Base-by-base conservation (phyloP, 352 stramenopile genomes). In the Globisporangium parvum region DNA sequence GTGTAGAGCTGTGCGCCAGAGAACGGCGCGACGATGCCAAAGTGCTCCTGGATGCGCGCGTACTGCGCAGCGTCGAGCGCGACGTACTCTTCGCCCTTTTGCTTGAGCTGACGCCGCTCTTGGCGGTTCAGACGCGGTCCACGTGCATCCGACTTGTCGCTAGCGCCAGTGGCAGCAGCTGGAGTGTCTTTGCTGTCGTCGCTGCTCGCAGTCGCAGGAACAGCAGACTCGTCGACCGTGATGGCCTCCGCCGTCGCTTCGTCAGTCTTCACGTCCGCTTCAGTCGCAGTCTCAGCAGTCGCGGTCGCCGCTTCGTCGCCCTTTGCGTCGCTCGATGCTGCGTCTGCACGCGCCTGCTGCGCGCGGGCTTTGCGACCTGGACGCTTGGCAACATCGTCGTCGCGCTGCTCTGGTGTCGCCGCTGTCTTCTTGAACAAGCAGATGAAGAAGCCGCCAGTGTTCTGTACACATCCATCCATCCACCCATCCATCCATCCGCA, bases 371-470 rank as follows among this genome's bases (percentile, higher is more conserved):
- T 62, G 40, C 57, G 57, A 44, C 57, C 57, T 9, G 26, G 41
- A 20, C 57, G 53, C 47, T 68, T 68, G 31, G 31, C 40, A 11
- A 23, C 14, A 14, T 77, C 53, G 14, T 64, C 52, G n/a, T 66
- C 54, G 48, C 14, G 21, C 15, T 23, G 24, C 20, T 64, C 48
- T 8, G 78, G 79, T 9, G 83, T 93, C 23, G 71, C 65, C 24
- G 69, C 70, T 26, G 87, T 78, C 76, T 98, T 98, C 63, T 96
- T 81, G 5, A 99, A 76, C 33, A 99, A 70, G 42, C 91, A 96
- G 41, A 99, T 94, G 73, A 99, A 99, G 69, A 99, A 99, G 0
- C 97, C 98, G 44, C 97, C 97, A 9, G 96, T 98, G 71, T 99
- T 90, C 71, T 92, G n/a, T n/a, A n/a, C n/a, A 41, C 15, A 44